Base-by-base conservation (phyloP, 345 rosid genomes). In the Syzygium grande region DNA sequence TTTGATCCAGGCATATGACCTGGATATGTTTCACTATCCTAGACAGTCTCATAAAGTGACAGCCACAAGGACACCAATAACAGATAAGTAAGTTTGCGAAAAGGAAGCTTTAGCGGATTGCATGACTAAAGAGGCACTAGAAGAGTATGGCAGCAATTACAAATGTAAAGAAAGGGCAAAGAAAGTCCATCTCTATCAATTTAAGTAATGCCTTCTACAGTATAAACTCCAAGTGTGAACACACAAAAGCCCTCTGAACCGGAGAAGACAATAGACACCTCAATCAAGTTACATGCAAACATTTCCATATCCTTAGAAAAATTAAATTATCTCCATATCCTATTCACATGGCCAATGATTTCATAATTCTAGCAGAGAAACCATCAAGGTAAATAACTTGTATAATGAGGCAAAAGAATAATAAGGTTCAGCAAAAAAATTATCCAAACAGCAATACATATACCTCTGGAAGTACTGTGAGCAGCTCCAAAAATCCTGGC, bases 401-500 rank as follows among this genome's bases (percentile, higher is more conserved):
- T 73, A 38, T 41, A 73, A 38, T 41, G 46, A 73, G 83, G 7
- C 49, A 38, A 34, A 86, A 34, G 84, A 58, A 23, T 27, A 54
- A 87, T 77, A 84, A 54, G 84, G 84, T 86, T 84, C 84, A 85
- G 73, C 29, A 34, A 49, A 51, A 87, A 63, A 87, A 17, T n/a
- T 58, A 52, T 7, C 46, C 23, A 11, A 63, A 88, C 6, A 38
- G 54, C 78, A 85, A 52, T 56, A 53, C 84, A 52, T 51, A 46
- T 94, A 98, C 99, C 99, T 98, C 99, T 52, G 99, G 99, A 85
- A 98, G 93, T 89, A 98, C 99, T 2, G 97, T 94, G 88, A 98
- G 95, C 80, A 98, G 94, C 94, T 98, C 99, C 94, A 98, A 93
- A 90, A 98, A 98, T 85, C 99, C 99, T 16, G 99, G 98, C 89